phyloP scores from a whole-genome alignment of 345 rosid species.

The Alliaria petiolata region DNA sequence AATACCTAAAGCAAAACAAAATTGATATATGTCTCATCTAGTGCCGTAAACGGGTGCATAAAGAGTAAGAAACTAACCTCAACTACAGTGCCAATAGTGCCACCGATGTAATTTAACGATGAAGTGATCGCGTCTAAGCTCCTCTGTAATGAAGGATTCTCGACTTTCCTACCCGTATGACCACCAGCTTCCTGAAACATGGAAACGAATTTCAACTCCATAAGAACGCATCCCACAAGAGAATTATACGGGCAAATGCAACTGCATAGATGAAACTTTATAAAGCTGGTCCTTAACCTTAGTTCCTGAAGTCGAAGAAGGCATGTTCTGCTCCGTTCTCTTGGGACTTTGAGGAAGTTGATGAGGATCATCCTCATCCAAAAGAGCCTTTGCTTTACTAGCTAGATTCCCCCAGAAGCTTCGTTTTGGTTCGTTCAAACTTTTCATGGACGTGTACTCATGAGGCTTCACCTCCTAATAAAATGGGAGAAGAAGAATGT shows the following conservation, averaged over 20 bases:
- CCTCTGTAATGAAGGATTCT: constrained; percentile 59
- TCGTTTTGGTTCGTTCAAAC: constrained; percentile 50
- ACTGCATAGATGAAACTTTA: constrained; percentile 12
- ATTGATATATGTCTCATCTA: neutral
- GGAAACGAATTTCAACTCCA: constrained; percentile 13
- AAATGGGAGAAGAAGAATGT: neutral
- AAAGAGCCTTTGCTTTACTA: constrained; percentile 81
- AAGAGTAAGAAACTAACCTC: constrained; percentile 50
- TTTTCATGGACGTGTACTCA: constrained; percentile 47
- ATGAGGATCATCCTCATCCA: constrained; percentile 53
- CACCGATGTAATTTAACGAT: constrained; percentile 70
- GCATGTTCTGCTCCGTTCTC: constrained; percentile 31
- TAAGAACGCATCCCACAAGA: neutral
- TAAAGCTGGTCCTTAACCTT: constrained; percentile 35
- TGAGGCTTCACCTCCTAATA: constrained; percentile 41
- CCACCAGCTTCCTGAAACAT: constrained; percentile 34
- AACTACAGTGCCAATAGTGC: constrained; percentile 74
- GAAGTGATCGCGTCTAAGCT: constrained; percentile 66
- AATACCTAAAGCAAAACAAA: neutral
- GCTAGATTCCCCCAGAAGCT: constrained; percentile 89
- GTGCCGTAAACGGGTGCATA: neutral
- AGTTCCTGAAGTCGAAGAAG: constrained; percentile 25
- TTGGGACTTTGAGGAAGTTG: constrained; percentile 28
- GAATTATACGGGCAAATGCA: neutral
- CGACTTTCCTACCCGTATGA: constrained; percentile 35